These are phyloP conservation scores for Pulveroboletus sp. DNA, from an alignment of 768 basidiomycete genomes.

Conservation along the genomic window DNA sequence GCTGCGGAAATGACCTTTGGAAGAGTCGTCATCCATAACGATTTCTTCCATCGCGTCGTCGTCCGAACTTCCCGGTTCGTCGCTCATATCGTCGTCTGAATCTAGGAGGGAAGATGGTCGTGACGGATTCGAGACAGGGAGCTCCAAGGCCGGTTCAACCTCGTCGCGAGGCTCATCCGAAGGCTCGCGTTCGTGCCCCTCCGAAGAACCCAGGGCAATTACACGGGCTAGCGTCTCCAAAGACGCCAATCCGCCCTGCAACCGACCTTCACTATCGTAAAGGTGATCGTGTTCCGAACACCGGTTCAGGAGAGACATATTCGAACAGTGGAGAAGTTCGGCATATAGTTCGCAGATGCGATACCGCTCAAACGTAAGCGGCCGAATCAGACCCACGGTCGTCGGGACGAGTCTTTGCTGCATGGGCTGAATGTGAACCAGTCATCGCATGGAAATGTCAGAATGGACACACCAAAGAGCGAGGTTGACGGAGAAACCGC, in stretches of 20 bases:
- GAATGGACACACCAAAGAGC: slow-evolving; percentile 63
- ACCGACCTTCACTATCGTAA: slow-evolving; percentile 81
- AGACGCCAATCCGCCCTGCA: slow-evolving; percentile 83
- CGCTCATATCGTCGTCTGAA: slow-evolving; percentile 79
- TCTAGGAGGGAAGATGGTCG: slow-evolving; percentile 54
- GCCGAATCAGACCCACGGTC: slow-evolving; percentile 68
- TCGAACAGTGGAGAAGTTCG: slow-evolving; percentile 95
- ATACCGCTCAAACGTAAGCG: slow-evolving; percentile 93
- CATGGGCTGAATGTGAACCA: slow-evolving; percentile 9
- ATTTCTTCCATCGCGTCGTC: slow-evolving; percentile 85
- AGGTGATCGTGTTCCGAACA: slow-evolving; percentile 58
- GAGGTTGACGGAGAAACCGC: slow-evolving; percentile 62
- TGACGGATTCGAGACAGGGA: slow-evolving; percentile 59
- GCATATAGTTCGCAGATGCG: slow-evolving; percentile 96
- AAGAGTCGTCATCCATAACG: slow-evolving; percentile 65
- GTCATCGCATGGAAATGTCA: slow-evolving; percentile 3
- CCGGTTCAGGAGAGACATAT: slow-evolving; percentile 95
- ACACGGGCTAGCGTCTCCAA: slow-evolving; percentile 87
- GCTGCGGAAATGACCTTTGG: slow-evolving; percentile 26
- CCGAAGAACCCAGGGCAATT: slow-evolving; percentile 61
- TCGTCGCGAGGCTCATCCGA: slow-evolving; percentile 59
- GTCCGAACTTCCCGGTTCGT: slow-evolving; percentile 70
- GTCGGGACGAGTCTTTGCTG: slow-evolving; percentile 70
- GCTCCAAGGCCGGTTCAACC: slow-evolving; percentile 60
- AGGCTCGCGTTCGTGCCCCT: slow-evolving; percentile 50